Percentiles rank a stretch among this genome's conserved stretches.
These are phyloP conservation scores for Backusella liffmaniae DNA, from an alignment of 192 early-diverging fungal genomes.

Conservation along the genomic window DNA sequence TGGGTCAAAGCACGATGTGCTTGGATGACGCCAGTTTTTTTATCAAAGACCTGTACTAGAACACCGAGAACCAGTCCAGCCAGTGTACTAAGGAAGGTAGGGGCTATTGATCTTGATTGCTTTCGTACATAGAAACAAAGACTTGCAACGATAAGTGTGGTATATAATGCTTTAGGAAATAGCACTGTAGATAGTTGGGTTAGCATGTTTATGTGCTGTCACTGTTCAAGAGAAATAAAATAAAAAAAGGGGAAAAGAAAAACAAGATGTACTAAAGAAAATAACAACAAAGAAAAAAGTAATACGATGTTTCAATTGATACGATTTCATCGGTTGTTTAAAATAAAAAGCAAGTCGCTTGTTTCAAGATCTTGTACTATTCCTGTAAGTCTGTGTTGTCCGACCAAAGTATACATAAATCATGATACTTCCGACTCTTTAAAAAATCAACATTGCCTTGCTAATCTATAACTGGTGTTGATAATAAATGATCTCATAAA, in stretches of 20 bases:
- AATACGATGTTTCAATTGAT: neutral
- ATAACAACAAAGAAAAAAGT: neutral
- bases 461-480: too few relatives aligned
- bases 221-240: neutral
- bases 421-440: neutral
- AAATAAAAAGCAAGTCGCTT: neutral
- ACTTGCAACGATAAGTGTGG: neutral
- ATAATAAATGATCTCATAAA: too few relatives aligned
- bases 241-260: neutral
- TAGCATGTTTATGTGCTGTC: neutral
- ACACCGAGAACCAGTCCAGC: neutral
- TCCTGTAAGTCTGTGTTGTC: neutral
- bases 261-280: neutral
- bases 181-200: neutral
- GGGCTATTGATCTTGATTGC: neutral
- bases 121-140: neutral
- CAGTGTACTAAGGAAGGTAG: neutral
- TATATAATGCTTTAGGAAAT: neutral
- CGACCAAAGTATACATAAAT: too few relatives aligned
- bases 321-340: neutral
- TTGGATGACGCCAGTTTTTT: neutral
- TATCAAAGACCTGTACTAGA: neutral
- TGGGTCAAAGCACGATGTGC: neutral
- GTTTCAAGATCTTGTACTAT: neutral
- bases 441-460: neutral